Evolutionary conservation across 2,329 filamentous ascomycete genomes (phyloP).

Genomic region (Ophiostoma novo-ulmi): DNA sequence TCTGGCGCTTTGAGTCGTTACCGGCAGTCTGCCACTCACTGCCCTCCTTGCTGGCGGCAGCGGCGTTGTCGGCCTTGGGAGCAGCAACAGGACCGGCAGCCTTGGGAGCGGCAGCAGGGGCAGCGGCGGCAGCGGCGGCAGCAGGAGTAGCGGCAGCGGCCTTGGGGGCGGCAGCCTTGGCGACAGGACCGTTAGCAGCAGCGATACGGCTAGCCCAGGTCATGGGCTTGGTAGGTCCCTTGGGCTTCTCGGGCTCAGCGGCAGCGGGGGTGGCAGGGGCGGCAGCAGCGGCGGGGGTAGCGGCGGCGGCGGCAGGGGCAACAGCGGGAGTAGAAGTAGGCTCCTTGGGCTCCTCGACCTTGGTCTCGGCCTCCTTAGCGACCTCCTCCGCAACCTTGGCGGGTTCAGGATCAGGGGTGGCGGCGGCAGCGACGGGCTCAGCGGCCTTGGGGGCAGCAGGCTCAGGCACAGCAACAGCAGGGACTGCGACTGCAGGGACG

Average conservation of each 20-base stretch:
- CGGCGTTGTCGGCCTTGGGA: slow-evolving; percentile 22
- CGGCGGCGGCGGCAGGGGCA: slow-evolving; percentile 45
- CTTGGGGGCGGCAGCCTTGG: slow-evolving; percentile 50
- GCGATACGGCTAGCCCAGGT: slow-evolving; percentile 69
- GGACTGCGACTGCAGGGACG: slow-evolving; percentile 34
- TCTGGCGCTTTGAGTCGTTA: slow-evolving; percentile 77
- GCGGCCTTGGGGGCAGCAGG: slow-evolving; percentile 37
- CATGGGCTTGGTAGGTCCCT: slow-evolving; percentile 55
- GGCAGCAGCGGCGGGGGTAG: slow-evolving; percentile 35
- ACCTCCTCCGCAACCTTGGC: slow-evolving; percentile 50
- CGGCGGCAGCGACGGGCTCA: slow-evolving; percentile 29
- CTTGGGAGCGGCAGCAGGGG: slow-evolving; percentile 35
- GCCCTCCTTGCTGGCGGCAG: slow-evolving; percentile 46
- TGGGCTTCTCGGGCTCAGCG: slow-evolving; percentile 44
- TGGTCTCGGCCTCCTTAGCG: slow-evolving; percentile 51
- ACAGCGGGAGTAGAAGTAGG: slow-evolving; percentile 51
- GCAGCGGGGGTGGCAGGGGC: slow-evolving; percentile 44
- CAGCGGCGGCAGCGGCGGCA: slow-evolving; percentile 48
- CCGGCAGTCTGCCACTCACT: slow-evolving; percentile 86
- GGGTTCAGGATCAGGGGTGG: slow-evolving; percentile 37
- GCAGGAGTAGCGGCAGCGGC: slow-evolving; percentile 49
- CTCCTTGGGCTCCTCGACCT: slow-evolving; percentile 63
- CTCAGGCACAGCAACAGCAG: slow-evolving; percentile 38
- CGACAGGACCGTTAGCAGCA: slow-evolving; percentile 51
- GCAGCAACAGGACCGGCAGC: slow-evolving; percentile 34